phyloP scores from a whole-genome alignment of 805 yeast species.

The Suhomyces vadensis region DNA sequence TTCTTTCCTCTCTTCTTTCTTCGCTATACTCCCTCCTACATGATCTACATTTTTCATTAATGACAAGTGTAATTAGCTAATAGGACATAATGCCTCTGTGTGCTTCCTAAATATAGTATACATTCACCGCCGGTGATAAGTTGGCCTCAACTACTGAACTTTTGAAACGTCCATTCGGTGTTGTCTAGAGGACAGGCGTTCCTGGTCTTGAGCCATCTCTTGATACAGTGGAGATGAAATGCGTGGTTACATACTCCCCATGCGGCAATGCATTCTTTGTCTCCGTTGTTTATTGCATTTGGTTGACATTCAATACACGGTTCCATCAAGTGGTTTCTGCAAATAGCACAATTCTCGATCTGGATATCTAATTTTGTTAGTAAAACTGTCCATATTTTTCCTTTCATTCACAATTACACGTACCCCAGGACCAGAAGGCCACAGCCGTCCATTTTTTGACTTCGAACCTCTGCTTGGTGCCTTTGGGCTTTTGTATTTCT shows the following conservation, averaged over 20 bases:
- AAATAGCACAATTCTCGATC: slow-evolving; percentile 95
- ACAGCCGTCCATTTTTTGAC: slow-evolving; percentile 98
- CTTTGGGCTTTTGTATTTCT: slow-evolving; percentile 24
- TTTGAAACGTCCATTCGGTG: slow-evolving; percentile 75
- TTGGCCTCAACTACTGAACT: slow-evolving; percentile 69
- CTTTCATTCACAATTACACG: slow-evolving; percentile 18
- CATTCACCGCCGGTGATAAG: slow-evolving; percentile 1
- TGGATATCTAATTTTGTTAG: slow-evolving; percentile 54
- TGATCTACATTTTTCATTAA: background rate
- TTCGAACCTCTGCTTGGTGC: slow-evolving; percentile 73
- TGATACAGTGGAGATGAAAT: slow-evolving; percentile 96
- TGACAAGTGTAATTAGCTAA: background rate
- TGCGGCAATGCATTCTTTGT: slow-evolving; percentile 87
- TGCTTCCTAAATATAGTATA: background rate
- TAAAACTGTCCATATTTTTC: background rate
- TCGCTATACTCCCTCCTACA: too few relatives aligned
- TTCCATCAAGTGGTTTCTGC: slow-evolving; percentile 97
- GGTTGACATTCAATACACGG: slow-evolving; percentile 97
- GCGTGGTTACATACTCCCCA: slow-evolving; percentile 98
- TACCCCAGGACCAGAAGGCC: slow-evolving; percentile 99
- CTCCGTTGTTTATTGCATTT: slow-evolving; percentile 58
- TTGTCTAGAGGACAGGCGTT: slow-evolving; percentile 96
- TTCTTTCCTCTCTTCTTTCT: too few relatives aligned
- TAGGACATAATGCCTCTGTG: background rate
- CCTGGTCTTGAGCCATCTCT: slow-evolving; percentile 92